phyloP scores from a whole-genome alignment of 768 basidiomycete species.

The Mycena haematopus region DNA sequence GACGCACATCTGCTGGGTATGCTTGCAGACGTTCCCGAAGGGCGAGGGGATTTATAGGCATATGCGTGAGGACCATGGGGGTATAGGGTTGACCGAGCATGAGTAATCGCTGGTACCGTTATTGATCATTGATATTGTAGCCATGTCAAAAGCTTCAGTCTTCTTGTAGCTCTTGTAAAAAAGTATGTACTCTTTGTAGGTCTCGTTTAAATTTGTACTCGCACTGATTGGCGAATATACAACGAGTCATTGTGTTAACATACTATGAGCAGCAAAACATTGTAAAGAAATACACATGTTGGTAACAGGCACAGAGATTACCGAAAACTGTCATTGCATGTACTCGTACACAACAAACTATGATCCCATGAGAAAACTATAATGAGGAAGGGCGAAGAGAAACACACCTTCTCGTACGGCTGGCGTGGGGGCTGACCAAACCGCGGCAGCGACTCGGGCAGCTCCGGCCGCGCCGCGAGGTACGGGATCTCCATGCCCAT shows the following conservation, averaged over 20 bases:
- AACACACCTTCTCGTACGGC: constrained; percentile 63
- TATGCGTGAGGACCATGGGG: constrained; percentile 73
- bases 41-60: constrained; percentile 80
- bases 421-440: constrained; percentile 57
- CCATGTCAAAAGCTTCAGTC: neutral
- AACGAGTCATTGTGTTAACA: neutral
- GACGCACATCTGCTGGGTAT: constrained; percentile 85
- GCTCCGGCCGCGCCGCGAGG: constrained; percentile 53
- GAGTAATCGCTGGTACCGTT: neutral
- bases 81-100: constrained; percentile 52
- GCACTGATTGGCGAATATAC: constrained; percentile 15
- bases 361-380: constrained; percentile 11
- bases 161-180: neutral
- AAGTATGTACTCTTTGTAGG: constrained; percentile 5
- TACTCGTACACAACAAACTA: constrained; percentile 52
- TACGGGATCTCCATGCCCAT: constrained; percentile 49
- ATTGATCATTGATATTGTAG: neutral
- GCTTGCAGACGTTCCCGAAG: constrained; percentile 69
- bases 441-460: constrained; percentile 66
- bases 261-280: constrained; percentile 11
- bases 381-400: constrained; percentile 1
- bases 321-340: constrained; percentile 28
- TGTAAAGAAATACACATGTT: constrained; percentile 19
- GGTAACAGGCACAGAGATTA: constrained; percentile 3
- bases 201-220: constrained; percentile 13